Percentiles rank a stretch among this genome's conserved stretches.
Evolutionary conservation across 2,329 filamentous ascomycete genomes (phyloP).

Genomic region (Alternaria sp.): DNA sequence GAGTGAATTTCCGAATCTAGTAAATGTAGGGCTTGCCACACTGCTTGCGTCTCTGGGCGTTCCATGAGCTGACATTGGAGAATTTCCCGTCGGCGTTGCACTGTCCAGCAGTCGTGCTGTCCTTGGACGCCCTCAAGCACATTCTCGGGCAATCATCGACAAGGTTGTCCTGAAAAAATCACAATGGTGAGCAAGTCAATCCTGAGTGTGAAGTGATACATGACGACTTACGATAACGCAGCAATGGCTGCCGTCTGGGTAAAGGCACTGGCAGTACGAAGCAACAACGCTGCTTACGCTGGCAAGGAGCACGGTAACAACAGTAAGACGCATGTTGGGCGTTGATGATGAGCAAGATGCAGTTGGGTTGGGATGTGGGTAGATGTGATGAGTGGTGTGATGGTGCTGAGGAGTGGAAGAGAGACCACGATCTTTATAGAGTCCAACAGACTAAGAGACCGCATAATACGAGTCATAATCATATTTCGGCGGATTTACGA

Average conservation of each 20-base stretch:
- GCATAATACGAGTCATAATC: background rate
- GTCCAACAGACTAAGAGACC: background rate
- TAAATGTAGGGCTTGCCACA: background rate
- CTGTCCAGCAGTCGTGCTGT: background rate
- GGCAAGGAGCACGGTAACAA: background rate
- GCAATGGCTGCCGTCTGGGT: slow-evolving; percentile 2
- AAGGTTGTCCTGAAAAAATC: background rate
- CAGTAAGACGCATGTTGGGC: slow-evolving; percentile 1
- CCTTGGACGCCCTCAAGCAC: background rate
- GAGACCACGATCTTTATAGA: background rate
- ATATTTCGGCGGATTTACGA: background rate
- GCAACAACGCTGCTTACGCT: slow-evolving; percentile 5
- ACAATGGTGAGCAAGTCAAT: background rate
- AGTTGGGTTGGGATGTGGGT: background rate
- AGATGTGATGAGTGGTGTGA: background rate
- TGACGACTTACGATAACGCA: slow-evolving; percentile 9
- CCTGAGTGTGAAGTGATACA: background rate
- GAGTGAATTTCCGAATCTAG: background rate
- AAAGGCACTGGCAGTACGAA: slow-evolving; percentile 6
- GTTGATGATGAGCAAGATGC: background rate
- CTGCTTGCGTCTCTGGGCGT: background rate
- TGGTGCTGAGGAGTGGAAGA: background rate
- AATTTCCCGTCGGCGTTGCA: slow-evolving; percentile 1
- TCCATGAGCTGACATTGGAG: background rate
- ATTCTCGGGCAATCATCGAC: background rate